Conservation (phyloP, 768 basidiomycete genomes). For the Solioccasus polychromus region DNA sequence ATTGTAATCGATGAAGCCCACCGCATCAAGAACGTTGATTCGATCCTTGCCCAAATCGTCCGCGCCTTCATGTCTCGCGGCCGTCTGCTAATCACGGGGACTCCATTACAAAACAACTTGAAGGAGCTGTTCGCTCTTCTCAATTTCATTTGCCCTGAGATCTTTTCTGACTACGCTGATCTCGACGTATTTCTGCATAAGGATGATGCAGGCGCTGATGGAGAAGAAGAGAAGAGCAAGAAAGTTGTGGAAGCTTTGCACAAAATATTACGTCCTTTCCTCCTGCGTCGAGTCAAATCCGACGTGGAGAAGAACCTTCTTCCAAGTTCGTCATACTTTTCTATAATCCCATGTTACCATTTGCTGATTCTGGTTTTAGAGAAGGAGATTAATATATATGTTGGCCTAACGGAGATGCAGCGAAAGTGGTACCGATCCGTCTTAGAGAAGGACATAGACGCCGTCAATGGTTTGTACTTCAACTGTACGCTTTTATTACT, state of each 20-base stretch:
- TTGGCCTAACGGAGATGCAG: slow-evolving; percentile 97
- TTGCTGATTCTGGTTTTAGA: slow-evolving; percentile 42
- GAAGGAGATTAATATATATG: slow-evolving; percentile 98
- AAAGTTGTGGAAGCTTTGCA: slow-evolving; percentile 96
- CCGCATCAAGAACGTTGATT: slow-evolving; percentile 98
- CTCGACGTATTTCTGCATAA: slow-evolving; percentile 93
- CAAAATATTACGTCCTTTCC: slow-evolving; percentile 93
- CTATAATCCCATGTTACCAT: not conserved
- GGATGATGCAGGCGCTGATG: slow-evolving; percentile 64
- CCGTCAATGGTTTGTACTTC: slow-evolving; percentile 75
- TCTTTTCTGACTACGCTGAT: slow-evolving; percentile 88
- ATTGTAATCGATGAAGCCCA: slow-evolving; percentile 99
- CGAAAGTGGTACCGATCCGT: slow-evolving; percentile 97
- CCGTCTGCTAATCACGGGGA: slow-evolving; percentile 92
- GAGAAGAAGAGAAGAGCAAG: slow-evolving; percentile 81
- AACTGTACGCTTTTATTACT: not conserved
- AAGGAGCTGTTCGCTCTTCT: slow-evolving; percentile 91
- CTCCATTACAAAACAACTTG: slow-evolving; percentile 93
- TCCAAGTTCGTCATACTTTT: slow-evolving; percentile 57
- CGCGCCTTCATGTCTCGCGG: slow-evolving; percentile 86
- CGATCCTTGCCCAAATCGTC: slow-evolving; percentile 92
- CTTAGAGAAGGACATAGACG: slow-evolving; percentile 97
- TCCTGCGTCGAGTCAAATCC: slow-evolving; percentile 89
- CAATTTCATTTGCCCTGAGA: slow-evolving; percentile 97
- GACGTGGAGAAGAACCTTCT: slow-evolving; percentile 96